Base-by-base conservation (phyloP, 2,329 filamentous ascomycete genomes). In the Hypocrella siamensis region DNA sequence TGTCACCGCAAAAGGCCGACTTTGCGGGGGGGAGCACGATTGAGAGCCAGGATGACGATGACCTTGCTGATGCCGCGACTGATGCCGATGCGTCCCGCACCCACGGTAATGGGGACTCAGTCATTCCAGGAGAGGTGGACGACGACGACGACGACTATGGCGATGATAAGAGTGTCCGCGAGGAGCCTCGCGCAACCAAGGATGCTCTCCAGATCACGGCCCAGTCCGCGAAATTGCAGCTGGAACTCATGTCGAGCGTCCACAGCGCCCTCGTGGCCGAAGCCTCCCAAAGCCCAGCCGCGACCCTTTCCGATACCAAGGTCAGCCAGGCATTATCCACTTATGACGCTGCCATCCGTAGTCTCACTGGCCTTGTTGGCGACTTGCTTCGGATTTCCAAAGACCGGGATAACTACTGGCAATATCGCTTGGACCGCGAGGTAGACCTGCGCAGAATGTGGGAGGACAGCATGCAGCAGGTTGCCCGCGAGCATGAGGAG, bases 391-490 rank as follows among this genome's bases (percentile, higher is more conserved):
- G 86, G 31, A 96, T 98, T 46, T 88, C 86, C 7, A 78, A 81
- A 45, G 90, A 98, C 49, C 79, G 92, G 31, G 90, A 98, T 54
- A 76, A 84, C 1, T 93, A 93, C 52, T 98, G 90, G 90, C 88
- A 96, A 53, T 92, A 93, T 50, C 77, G 86, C 11, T 64, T 98
- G 26, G 86, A 93, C 43, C 78, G 85, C 33, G 90, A 98, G 57
- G 77, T 78, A 27, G 83, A 93, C 49, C 79, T 96, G 58, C 75
- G 90, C 24, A 78, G 82, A 37, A 82, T 98, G 74, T 98, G 90
- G 90, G 90, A 98, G 56, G 90, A 98, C 47, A 96, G 86, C 56
- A 94, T 98, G 90, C 85, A 90, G 8, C 77, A 86, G 45, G 80
- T 98, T n/a, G 90, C 86, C 14, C 76, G 75, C 34, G 90, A 98